A percentile compares a stretch with the other conserved stretches of the same genome.
Conservation (phyloP, 805 yeast species). For the Starmerella asiatica region DNA sequence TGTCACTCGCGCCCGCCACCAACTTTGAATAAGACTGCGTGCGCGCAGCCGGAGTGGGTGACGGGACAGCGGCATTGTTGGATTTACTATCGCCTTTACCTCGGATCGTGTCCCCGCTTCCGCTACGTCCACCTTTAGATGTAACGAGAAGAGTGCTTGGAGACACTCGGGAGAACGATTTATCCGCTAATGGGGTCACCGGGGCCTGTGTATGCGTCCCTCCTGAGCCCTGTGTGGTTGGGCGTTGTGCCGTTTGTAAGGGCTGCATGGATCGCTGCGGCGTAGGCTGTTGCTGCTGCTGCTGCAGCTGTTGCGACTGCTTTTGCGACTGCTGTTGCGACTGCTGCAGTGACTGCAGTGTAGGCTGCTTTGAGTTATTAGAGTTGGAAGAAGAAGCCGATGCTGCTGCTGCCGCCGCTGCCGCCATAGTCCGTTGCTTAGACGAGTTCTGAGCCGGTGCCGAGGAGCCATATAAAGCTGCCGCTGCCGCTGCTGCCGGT, state of each 20-base stretch:
- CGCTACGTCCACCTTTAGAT: not conserved
- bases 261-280: no score
- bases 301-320: not conserved
- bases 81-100: not conserved
- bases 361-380: no score
- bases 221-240: no score
- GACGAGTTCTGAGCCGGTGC: conserved; percentile 6
- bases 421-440: conserved; percentile 14
- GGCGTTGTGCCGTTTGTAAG: no score
- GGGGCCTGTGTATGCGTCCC: no score
- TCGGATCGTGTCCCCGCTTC: not conserved
- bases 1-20: conserved; percentile 24
- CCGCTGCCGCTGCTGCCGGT: conserved; percentile 19
- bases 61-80: conserved; percentile 8
- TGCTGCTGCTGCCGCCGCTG: conserved; percentile 20
- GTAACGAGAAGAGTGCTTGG: conserved; percentile 20
- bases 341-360: no score
- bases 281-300: not conserved
- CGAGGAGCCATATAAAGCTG: conserved; percentile 12
- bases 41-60: conserved; percentile 26
- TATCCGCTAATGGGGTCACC: conserved; percentile 8
- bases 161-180: conserved; percentile 6
- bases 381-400: conserved; percentile 1
- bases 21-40: conserved; percentile 21
- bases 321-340: not conserved